Conservation (phyloP, 202 grass and related monocot species). For the Digitaria exilis region DNA sequence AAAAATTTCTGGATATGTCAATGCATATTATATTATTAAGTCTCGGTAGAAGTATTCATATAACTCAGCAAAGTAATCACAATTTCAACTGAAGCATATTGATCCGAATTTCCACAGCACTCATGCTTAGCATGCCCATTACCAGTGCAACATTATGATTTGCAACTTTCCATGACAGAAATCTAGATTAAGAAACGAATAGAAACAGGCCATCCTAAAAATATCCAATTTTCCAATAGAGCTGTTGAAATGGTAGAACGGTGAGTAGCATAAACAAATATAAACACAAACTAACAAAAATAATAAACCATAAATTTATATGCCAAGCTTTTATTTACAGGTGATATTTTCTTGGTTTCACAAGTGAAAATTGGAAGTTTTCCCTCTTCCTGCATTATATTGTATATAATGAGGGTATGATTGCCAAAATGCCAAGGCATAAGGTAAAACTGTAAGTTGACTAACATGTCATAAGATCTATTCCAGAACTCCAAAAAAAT, state of each 20-base stretch:
- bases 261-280: conserved; percentile 12
- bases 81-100: conserved; percentile 6
- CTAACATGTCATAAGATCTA: not conserved
- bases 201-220: not conserved
- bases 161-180: not conserved
- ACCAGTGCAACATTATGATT: not conserved
- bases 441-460: not conserved
- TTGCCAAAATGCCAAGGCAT: not conserved
- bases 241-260: not conserved
- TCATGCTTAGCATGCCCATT: not conserved
- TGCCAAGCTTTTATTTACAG: not conserved
- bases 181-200: not conserved
- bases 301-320: not conserved
- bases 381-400: conserved; percentile 10
- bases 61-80: not conserved
- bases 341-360: not conserved
- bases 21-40: not conserved
- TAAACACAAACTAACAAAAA: not conserved
- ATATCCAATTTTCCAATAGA: not conserved
- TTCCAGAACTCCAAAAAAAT: not conserved
- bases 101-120: not conserved
- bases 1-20: not conserved
- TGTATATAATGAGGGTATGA: not conserved
- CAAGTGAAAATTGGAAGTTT: not conserved
- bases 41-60: not conserved